Conservation (phyloP, 116 monocot genomes). For the Cymodocea nodosa region DNA sequence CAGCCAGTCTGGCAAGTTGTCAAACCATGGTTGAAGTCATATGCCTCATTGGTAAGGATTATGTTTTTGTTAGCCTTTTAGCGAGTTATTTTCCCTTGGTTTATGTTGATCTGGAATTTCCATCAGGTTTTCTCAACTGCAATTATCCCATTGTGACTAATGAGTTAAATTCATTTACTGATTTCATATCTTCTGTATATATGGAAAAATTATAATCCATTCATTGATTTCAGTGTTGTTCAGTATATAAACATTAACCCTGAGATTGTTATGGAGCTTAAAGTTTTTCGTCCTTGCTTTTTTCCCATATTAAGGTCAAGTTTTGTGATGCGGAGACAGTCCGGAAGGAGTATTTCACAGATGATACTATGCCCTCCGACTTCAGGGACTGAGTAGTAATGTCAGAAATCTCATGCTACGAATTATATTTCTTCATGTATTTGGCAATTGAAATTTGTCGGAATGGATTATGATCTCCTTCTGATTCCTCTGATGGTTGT, state of each 20-base stretch:
- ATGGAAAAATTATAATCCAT: no score
- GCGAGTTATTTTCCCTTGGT: background rate
- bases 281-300: background rate
- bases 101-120: background rate
- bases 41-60: constrained; percentile 52
- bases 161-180: no score
- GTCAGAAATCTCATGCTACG: no score
- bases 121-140: background rate
- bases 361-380: constrained; percentile 38
- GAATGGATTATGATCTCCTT: no score
- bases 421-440: no score
- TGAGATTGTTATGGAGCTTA: no score
- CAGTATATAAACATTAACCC: no score
- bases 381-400: constrained; percentile 11
- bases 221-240: no score
- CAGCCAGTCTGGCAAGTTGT: constrained; percentile 86
- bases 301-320: constrained; percentile 36
- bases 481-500: no score
- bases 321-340: constrained; percentile 65
- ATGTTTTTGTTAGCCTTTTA: background rate
- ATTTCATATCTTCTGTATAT: no score
- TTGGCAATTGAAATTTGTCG: no score
- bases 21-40: constrained; percentile 68
- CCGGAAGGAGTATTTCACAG: constrained; percentile 54
- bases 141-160: no score